Percentiles rank a stretch among this genome's conserved stretches.
Evolutionary conservation across 371 early-diverging fungal species (phyloP).

Genomic region (Mortierella sp.): DNA sequence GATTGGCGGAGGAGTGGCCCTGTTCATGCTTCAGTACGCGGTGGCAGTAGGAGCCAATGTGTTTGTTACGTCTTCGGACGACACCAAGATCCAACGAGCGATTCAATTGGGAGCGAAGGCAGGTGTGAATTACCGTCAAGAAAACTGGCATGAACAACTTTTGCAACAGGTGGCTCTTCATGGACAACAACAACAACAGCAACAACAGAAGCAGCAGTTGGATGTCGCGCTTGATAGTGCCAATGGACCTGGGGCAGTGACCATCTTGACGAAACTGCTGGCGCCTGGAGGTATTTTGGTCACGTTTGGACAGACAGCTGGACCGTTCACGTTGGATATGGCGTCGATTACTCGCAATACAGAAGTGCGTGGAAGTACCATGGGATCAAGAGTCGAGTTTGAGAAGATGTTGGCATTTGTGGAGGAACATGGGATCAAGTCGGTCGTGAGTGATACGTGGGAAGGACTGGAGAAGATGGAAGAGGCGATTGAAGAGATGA

Average conservation of each 20-base stretch:
- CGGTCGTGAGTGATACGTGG: conserved; percentile 69
- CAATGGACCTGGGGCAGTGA: conserved; percentile 63
- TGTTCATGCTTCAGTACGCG: conserved; percentile 73
- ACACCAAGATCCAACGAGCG: conserved; percentile 70
- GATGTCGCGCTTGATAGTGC: conserved; percentile 78
- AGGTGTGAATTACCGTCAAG: conserved; percentile 75
- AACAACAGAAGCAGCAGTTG: no score
- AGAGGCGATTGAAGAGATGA: conserved; percentile 66
- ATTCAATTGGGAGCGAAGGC: conserved; percentile 73
- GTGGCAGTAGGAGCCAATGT: conserved; percentile 76
- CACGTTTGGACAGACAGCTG: conserved; percentile 63
- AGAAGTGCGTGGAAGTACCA: conserved; percentile 69
- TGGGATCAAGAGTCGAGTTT: conserved; percentile 74
- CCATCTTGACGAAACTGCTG: conserved; percentile 46
- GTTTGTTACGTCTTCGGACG: conserved; percentile 75
- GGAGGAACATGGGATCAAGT: conserved; percentile 62
- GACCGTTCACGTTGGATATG: conserved; percentile 63
- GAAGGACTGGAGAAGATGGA: conserved; percentile 63
- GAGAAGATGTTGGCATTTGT: conserved; percentile 71
- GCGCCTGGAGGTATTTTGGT: conserved; percentile 69
- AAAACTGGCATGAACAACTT: conserved; percentile 54
- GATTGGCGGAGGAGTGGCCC: conserved; percentile 82
- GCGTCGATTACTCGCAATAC: conserved; percentile 63
- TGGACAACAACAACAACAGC: no score
- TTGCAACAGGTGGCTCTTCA: conserved; percentile 60